phyloP scores from a whole-genome alignment of 768 basidiomycete species.

The Pleurotus tuber-regium region DNA sequence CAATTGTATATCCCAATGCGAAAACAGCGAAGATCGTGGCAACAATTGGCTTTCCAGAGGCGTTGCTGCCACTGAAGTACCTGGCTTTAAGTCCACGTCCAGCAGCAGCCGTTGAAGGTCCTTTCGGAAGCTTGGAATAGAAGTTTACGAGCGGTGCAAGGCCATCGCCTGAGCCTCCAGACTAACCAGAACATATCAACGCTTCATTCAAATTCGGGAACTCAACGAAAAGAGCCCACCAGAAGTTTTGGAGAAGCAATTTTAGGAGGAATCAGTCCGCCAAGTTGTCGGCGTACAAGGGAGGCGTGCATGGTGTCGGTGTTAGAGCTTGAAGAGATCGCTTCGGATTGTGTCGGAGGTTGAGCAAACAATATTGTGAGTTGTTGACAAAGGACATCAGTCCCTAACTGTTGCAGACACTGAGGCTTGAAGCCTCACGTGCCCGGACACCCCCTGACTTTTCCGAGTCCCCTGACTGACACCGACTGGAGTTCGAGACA shows the following conservation, averaged over 20 bases:
- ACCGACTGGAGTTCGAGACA: no score
- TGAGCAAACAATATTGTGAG: no score
- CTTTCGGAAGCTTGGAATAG: constrained; percentile 96
- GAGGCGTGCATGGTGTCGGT: constrained; percentile 85
- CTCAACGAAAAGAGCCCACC: constrained; percentile 42
- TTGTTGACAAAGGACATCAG: no score
- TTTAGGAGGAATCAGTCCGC: constrained; percentile 89
- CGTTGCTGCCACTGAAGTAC: constrained; percentile 85
- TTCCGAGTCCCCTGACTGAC: no score
- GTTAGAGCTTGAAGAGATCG: no score
- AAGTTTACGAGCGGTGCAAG: constrained; percentile 88
- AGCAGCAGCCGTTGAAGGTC: constrained; percentile 58
- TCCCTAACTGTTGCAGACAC: no score
- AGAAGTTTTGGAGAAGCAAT: constrained; percentile 89
- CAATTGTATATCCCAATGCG: constrained; percentile 72
- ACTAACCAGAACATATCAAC: constrained; percentile 39
- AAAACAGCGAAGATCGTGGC: constrained; percentile 39
- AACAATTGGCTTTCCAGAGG: constrained; percentile 67
- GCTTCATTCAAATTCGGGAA: background rate
- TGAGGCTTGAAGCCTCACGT: no score
- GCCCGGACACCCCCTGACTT: no score
- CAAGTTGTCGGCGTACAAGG: constrained; percentile 81
- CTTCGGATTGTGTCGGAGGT: no score
- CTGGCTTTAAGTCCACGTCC: constrained; percentile 69
- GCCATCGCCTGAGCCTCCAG: constrained; percentile 77